A percentile compares a stretch with the other conserved stretches of the same genome.
Evolutionary conservation across 2,329 filamentous ascomycete genomes (phyloP).

Genomic region (Aciculosporium take): DNA sequence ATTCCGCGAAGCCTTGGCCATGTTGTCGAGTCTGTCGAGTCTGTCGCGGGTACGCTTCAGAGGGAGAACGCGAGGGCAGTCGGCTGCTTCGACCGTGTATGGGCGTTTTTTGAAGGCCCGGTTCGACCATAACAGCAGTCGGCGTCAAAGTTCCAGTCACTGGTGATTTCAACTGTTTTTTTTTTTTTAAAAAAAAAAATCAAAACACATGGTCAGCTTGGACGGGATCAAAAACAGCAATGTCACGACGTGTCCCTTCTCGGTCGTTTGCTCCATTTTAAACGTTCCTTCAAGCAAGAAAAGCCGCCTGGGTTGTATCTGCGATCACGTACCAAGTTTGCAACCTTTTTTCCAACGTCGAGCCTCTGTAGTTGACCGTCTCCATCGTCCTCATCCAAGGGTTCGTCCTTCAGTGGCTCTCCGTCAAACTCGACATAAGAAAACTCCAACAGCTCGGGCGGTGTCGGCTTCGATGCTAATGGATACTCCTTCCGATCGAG

Average conservation of each 20-base stretch:
- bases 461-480: slow-evolving; percentile 68
- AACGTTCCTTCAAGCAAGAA: no score
- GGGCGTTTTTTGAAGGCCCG: slow-evolving; percentile 12
- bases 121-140: slow-evolving; percentile 14
- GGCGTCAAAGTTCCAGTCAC: slow-evolving; percentile 14
- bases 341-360: not conserved
- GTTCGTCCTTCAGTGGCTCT: slow-evolving; percentile 12
- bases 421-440: slow-evolving; percentile 47
- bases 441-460: slow-evolving; percentile 62
- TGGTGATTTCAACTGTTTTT: slow-evolving; percentile 11
- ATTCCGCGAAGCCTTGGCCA: slow-evolving; percentile 16
- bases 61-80: slow-evolving; percentile 20
- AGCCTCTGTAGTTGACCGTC: slow-evolving; percentile 7
- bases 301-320: no score
- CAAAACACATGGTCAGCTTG: slow-evolving; percentile 2
- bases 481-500: slow-evolving; percentile 86
- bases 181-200: no score
- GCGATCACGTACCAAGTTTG: slow-evolving; percentile 13
- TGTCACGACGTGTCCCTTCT: not conserved
- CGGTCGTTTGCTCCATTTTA: not conserved
- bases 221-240: not conserved
- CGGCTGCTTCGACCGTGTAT: slow-evolving; percentile 15
- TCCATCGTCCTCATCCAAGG: slow-evolving; percentile 12
- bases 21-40: slow-evolving; percentile 17
- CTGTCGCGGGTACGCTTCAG: slow-evolving; percentile 18